phyloP scores from a whole-genome alignment of 1,284 basidiomycete genomes.

The Trichosporon coremiiforme region DNA sequence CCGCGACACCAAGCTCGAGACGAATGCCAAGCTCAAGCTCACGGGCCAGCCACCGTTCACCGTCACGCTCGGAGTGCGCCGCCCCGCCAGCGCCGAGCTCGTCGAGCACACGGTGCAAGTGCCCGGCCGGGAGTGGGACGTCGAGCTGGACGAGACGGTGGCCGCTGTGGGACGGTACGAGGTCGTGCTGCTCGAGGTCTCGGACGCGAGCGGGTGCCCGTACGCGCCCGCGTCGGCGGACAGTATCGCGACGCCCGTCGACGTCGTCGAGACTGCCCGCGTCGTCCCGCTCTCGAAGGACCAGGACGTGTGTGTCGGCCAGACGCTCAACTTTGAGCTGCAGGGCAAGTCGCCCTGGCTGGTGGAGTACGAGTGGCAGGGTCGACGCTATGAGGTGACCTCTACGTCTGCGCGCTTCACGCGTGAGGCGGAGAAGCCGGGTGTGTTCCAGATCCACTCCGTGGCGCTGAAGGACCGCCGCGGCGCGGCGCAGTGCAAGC shows the following conservation, averaged over 20 bases:
- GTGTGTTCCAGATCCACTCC: slow-evolving; percentile 77
- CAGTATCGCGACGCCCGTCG: slow-evolving; percentile 69
- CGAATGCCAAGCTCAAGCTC: slow-evolving; percentile 67
- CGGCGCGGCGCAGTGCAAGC: slow-evolving; percentile 69
- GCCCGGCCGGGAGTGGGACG: slow-evolving; percentile 66
- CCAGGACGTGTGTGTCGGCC: slow-evolving; percentile 86
- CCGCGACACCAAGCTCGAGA: slow-evolving; percentile 59
- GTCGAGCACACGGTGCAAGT: slow-evolving; percentile 65
- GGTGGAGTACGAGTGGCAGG: slow-evolving; percentile 83
- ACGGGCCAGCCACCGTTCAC: slow-evolving; percentile 87
- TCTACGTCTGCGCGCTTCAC: slow-evolving; percentile 79
- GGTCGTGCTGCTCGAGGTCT: slow-evolving; percentile 71
- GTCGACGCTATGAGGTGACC: slow-evolving; percentile 73
- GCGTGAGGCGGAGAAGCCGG: slow-evolving; percentile 75
- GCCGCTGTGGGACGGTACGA: slow-evolving; percentile 76
- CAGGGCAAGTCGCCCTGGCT: slow-evolving; percentile 97
- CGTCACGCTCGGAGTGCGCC: slow-evolving; percentile 70
- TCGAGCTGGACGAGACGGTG: slow-evolving; percentile 76
- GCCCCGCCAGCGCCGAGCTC: slow-evolving; percentile 70
- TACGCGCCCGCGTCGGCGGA: slow-evolving; percentile 70
- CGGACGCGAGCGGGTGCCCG: slow-evolving; percentile 77
- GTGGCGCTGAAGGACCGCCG: slow-evolving; percentile 78
- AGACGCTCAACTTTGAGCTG: slow-evolving; percentile 84
- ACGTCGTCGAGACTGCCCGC: slow-evolving; percentile 91
- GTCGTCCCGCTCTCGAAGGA: slow-evolving; percentile 80